phyloP scores from a whole-genome alignment of 805 yeast species.

The Nakazawaea ernobii region DNA sequence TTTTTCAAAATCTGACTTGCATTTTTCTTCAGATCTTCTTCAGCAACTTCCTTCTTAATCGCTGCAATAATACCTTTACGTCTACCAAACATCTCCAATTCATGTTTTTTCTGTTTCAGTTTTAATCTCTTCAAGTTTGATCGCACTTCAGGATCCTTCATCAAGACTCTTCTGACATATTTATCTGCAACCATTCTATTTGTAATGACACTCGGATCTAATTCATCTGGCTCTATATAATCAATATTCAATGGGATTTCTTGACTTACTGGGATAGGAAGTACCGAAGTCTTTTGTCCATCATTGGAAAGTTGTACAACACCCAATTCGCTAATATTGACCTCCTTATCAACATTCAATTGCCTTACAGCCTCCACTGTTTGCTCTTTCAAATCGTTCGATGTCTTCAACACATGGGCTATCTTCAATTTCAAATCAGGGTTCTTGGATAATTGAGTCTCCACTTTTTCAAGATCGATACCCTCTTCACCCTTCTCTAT shows the following conservation, averaged over 20 bases:
- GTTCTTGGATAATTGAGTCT: not conserved
- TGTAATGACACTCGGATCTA: constrained; percentile 3
- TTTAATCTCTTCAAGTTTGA: not conserved
- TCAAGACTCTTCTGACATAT: constrained; percentile 1
- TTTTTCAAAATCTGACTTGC: not conserved
- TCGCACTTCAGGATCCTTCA: not conserved
- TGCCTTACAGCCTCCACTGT: not conserved
- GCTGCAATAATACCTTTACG: not conserved
- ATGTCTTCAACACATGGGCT: not conserved
- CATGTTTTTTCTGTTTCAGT: constrained; percentile 1
- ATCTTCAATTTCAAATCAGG: not conserved
- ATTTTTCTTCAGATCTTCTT: not conserved
- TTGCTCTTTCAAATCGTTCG: not conserved
- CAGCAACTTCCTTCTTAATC: not conserved
- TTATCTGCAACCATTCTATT: not conserved
- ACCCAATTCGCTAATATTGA: not conserved
- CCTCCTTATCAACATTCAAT: not conserved
- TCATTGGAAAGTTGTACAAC: not conserved
- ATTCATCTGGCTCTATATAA: not conserved
- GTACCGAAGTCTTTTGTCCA: not conserved
- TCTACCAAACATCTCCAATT: not conserved
- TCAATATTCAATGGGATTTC: constrained; percentile 4
- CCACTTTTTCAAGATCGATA: not conserved
- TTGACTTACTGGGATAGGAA: not conserved
- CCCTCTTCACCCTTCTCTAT: not conserved